A percentile compares a stretch with the other conserved stretches of the same genome.
Conservation (phyloP, 306 rosid genomes). For the Prunus mira region DNA sequence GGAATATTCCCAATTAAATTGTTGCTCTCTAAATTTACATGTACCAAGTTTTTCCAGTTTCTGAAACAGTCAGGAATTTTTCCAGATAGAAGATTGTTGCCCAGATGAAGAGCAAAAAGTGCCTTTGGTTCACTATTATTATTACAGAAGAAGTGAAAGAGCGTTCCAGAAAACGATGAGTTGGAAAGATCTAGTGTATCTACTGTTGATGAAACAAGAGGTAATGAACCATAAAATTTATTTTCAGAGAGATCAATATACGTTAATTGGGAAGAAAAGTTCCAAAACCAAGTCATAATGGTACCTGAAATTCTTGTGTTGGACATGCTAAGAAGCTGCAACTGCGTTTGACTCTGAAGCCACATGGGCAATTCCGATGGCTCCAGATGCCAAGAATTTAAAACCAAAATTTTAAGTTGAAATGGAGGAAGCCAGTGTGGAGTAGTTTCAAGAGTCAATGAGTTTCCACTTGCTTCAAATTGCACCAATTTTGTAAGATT, state of each 20-base stretch:
- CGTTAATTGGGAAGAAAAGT: accelerated
- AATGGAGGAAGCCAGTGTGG: not conserved
- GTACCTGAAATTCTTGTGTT: no score
- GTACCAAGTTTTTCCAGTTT: not conserved
- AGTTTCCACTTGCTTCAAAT: accelerated
- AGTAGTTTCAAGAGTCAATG: no score
- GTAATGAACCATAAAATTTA: not conserved
- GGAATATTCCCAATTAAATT: constrained; percentile 20
- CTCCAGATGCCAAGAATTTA: no score
- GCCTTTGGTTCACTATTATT: not conserved
- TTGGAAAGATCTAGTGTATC: not conserved
- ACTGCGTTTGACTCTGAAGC: no score
- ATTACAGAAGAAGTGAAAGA: constrained; percentile 1
- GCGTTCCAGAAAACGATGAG: not conserved
- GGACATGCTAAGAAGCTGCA: accelerated
- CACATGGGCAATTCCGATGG: not conserved
- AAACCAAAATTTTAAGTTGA: accelerated
- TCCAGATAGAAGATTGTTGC: constrained; percentile 4
- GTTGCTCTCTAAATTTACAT: constrained; percentile 6
- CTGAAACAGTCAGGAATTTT: constrained; percentile 22
- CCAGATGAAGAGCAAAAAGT: not conserved
- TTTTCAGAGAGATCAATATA: no score
- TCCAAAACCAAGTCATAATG: no score
- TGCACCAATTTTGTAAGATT: no score
- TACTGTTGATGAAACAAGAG: not conserved